Base-by-base conservation (phyloP, 768 basidiomycete genomes). In the Leccinum broughii region DNA sequence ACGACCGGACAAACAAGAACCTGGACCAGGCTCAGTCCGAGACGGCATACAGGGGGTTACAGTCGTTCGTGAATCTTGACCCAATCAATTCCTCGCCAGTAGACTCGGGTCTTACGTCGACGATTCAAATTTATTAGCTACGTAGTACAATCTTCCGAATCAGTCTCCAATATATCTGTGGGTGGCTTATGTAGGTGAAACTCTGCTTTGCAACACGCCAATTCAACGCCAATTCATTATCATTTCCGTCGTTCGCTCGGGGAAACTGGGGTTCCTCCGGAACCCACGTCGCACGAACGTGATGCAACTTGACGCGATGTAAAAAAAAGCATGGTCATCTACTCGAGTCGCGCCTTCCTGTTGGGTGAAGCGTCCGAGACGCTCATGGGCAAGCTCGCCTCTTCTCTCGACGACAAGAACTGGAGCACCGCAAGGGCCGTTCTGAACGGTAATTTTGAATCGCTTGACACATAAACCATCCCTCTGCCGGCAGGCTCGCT, bases 281-380 rank as follows among this genome's bases (percentile, higher is more conserved):
- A 85, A 84, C 64, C 58, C 79, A 6, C 80, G 87, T 10, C 81
- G 92, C 4, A 89, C 87, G 51, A 94, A 93, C 82, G 92, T 93
- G 52, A 91, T 94, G 90, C 22, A 22, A 22, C 22, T 80, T 93
- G 34, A 89, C 87, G 32, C 83, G 91, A 28, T 92, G 87, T 77
- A 28, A 87, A 87, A 69, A 70, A 72, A 53, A 53, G 84, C 39
- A 92, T 93, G 90, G 85, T 85, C 65, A 85, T 93, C 66, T 77
- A 87, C 54, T 79, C 86, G 9, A 89, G 74, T 61, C 76, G 76
- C 8, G 28, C 57, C 8, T 73, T 75, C 39, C 64, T 75, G 13
- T 59, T 30, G 20, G 64, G 59, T 3, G 11, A 28, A 17, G 72
- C 64, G 2, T 63, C 65, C n/a, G 0, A 13, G 28, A 73, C 72